Evolutionary conservation across 2,329 filamentous ascomycete genomes (phyloP).

Genomic region (Stylonectria norvegica): DNA sequence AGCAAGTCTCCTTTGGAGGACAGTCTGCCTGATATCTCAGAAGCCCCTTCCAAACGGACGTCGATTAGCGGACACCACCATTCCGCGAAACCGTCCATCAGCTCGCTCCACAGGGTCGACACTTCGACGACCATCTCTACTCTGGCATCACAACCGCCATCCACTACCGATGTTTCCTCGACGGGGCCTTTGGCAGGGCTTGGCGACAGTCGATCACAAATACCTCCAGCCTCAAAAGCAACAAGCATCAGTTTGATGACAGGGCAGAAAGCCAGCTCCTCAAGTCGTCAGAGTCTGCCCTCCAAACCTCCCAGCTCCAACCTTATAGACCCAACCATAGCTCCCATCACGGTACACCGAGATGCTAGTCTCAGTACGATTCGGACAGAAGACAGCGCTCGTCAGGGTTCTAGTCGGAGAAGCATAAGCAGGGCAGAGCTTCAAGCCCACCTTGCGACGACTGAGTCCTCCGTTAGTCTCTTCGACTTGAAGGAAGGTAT

Average conservation of each 20-base stretch:
- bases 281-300: constrained; percentile 39
- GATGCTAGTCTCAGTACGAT: constrained; percentile 43
- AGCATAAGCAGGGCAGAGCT: constrained; percentile 44
- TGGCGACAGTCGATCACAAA: constrained; percentile 40
- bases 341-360: constrained; percentile 49
- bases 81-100: constrained; percentile 39
- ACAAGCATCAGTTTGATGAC: constrained; percentile 47
- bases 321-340: constrained; percentile 42
- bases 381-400: constrained; percentile 43
- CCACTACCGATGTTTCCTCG: constrained; percentile 37
- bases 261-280: constrained; percentile 40
- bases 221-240: constrained; percentile 44
- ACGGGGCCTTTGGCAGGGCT: constrained; percentile 31
- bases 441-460: constrained; percentile 33
- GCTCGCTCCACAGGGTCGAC: constrained; percentile 42
- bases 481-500: constrained; percentile 40
- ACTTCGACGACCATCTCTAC: constrained; percentile 32
- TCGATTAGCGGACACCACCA: constrained; percentile 37
- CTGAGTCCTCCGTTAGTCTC: constrained; percentile 35
- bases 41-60: constrained; percentile 40
- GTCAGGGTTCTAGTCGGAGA: constrained; percentile 36
- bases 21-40: constrained; percentile 23
- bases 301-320: constrained; percentile 43
- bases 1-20: constrained; percentile 43
- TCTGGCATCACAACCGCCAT: constrained; percentile 28